Evolutionary conservation across 23 red algal genomes (phyloP).

Genomic region (Agarophyton chilense): DNA sequence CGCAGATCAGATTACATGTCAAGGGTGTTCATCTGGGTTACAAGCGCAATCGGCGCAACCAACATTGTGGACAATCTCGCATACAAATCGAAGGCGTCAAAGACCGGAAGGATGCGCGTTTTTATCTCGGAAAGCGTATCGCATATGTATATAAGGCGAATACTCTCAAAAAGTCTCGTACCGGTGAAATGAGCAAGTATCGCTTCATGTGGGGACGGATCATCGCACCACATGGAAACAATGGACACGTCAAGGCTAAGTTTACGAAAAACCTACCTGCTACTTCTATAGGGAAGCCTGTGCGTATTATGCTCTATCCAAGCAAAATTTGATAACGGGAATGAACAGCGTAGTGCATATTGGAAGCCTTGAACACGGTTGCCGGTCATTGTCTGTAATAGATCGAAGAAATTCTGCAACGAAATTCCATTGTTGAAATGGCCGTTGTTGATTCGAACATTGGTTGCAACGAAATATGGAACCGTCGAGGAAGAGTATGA

Average conservation of each 20-base stretch:
- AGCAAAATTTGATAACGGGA: slow-evolving; percentile 67
- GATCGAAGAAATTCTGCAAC: neutral
- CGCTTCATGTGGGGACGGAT: slow-evolving; percentile 98
- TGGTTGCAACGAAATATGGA: neutral
- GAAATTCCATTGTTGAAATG: neutral
- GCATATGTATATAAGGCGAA: slow-evolving; percentile 97
- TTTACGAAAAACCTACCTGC: slow-evolving; percentile 95
- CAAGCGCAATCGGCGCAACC: slow-evolving; percentile 82
- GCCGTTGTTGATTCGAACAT: neutral
- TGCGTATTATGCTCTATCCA: slow-evolving; percentile 99
- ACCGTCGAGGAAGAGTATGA: neutral
- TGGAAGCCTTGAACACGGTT: neutral
- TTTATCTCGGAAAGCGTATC: slow-evolving; percentile 97
- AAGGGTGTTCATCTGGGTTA: slow-evolving; percentile 97
- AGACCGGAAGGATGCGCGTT: slow-evolving; percentile 73
- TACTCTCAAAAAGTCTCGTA: slow-evolving; percentile 59
- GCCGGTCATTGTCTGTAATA: neutral
- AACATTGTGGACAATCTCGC: slow-evolving; percentile 86
- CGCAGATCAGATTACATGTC: slow-evolving; percentile 67
- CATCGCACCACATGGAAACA: slow-evolving; percentile 95
- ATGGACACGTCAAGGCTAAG: slow-evolving; percentile 85
- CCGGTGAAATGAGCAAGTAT: slow-evolving; percentile 68
- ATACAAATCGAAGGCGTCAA: slow-evolving; percentile 93
- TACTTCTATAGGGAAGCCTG: slow-evolving; percentile 83
- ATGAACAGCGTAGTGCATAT: neutral